Evolutionary conservation across 2,329 filamentous ascomycete genomes (phyloP), one percentile per base, ranked within the genome.

Genomic region (Neonectria ditissima): DNA sequence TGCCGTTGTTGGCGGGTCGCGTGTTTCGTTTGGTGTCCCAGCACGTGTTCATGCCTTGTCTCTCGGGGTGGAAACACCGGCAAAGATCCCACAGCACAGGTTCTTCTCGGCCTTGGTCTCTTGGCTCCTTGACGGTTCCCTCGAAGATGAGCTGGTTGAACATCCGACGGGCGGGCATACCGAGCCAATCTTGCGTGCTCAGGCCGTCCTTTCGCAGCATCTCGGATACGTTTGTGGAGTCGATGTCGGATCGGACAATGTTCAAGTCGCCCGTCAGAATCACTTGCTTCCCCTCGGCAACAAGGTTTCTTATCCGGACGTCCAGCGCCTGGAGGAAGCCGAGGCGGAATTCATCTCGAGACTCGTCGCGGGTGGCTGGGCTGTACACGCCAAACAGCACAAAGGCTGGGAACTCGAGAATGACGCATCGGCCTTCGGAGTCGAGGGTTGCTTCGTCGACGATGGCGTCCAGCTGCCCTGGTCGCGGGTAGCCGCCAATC

Each of bases 11-110:
- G 3, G 92, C 94, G 3, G 95, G 95, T n/a, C 96, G 86, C n/a
- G 93, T 92, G 78, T 98, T 98, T 74, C 94, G 92, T 76, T 92
- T 94, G 54, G 93, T 94, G 67, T 98, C 94, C 95, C 95, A 98
- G 77, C 95, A 97, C 0, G 96, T 98, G 77, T 93, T 98, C 96
- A 99, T 98, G 65, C 93, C 93, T 65, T 84, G 83, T 41, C 96
- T 86, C n/a, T 82, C 80, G 1, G 92, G 91, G 74, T 97, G 92
- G 74, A 94, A 97, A 26, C 86, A 87, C 52, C 96, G 87, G 70
- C 92, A 94, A 18, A 97, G 83, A 79, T 99, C 96, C 86, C 91
- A 92, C 43, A 98, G 81, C 1, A 94, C 87, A 2, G 93, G 88
- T 13, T 83, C 72, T 74, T 94, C 90, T 68, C 91, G 85, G 0